Conservation (phyloP, 768 basidiomycete genomes). For the Leccinum variicolor region DNA sequence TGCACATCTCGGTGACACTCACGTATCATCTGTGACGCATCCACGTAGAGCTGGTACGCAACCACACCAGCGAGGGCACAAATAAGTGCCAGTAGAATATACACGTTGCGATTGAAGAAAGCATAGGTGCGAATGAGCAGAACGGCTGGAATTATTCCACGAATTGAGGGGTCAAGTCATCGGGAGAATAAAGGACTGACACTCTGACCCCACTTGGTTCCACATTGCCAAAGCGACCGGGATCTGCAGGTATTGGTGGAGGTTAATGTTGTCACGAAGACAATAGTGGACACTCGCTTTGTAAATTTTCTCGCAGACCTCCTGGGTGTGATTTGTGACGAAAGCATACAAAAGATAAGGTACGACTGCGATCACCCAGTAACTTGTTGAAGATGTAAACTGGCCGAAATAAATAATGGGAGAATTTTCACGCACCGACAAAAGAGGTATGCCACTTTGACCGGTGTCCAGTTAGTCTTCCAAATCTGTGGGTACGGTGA, state of each 20-base stretch:
- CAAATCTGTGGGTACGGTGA: slow-evolving; percentile 51
- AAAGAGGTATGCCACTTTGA: slow-evolving; percentile 80
- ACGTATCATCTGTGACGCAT: slow-evolving; percentile 76
- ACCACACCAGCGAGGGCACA: slow-evolving; percentile 69
- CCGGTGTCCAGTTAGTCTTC: slow-evolving; percentile 82
- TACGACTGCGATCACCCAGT: slow-evolving; percentile 80
- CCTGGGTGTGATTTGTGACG: slow-evolving; percentile 61
- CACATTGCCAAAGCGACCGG: slow-evolving; percentile 82
- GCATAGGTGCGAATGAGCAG: slow-evolving; percentile 83
- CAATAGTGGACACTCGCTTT: slow-evolving; percentile 40
- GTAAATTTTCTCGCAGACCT: slow-evolving; percentile 67
- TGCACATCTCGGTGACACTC: slow-evolving; percentile 21
- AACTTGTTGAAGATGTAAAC: slow-evolving; percentile 39
- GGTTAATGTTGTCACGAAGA: background rate
- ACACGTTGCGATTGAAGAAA: slow-evolving; percentile 77
- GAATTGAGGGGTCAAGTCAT: slow-evolving; percentile 2
- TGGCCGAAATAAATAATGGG: slow-evolving; percentile 1
- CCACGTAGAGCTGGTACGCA: slow-evolving; percentile 79
- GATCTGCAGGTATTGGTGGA: slow-evolving; percentile 42
- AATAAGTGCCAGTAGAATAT: slow-evolving; percentile 61
- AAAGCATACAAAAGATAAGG: slow-evolving; percentile 79
- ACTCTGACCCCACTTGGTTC: slow-evolving; percentile 84
- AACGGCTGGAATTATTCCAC: slow-evolving; percentile 45
- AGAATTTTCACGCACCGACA: slow-evolving; percentile 57
- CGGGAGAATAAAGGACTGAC: slow-evolving; percentile 33